Evolutionary conservation across 1,139 yeast genomes (phyloP).

Genomic region (Blastobotrys apis): DNA sequence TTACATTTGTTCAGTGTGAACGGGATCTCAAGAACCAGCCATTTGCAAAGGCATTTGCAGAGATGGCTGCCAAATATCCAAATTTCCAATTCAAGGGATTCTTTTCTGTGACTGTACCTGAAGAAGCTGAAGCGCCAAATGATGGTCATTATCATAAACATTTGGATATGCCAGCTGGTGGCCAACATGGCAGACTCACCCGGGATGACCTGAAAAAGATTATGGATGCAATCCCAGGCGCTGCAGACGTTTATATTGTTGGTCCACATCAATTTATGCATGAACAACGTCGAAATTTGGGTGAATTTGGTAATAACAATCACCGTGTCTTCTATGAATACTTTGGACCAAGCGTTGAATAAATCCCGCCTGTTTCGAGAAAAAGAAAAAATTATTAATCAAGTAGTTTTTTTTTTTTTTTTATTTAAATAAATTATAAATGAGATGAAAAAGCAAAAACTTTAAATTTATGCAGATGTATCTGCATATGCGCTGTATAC

Average conservation of each 20-base stretch:
- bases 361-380: background rate
- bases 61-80: slow-evolving; percentile 16
- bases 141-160: slow-evolving; percentile 11
- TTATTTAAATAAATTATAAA: background rate
- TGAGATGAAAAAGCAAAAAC: background rate
- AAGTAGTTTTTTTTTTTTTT: slow-evolving; percentile 1
- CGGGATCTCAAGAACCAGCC: slow-evolving; percentile 23
- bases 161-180: slow-evolving; percentile 10
- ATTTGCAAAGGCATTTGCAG: slow-evolving; percentile 20
- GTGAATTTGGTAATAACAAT: slow-evolving; percentile 11
- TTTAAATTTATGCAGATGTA: background rate
- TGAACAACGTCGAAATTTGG: slow-evolving; percentile 13
- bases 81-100: slow-evolving; percentile 21
- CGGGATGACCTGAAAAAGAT: slow-evolving; percentile 19
- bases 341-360: slow-evolving; percentile 18
- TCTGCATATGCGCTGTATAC: too few relatives aligned
- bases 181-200: slow-evolving; percentile 18
- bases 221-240: slow-evolving; percentile 11
- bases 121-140: slow-evolving; percentile 8
- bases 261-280: slow-evolving; percentile 26
- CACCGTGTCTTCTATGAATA: slow-evolving; percentile 15
- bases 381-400: background rate
- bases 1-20: slow-evolving; percentile 27
- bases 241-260: slow-evolving; percentile 22
- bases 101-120: slow-evolving; percentile 16